Conservation (phyloP, 2,329 filamentous ascomycete species). For the Chrysoporthe puriensis region DNA sequence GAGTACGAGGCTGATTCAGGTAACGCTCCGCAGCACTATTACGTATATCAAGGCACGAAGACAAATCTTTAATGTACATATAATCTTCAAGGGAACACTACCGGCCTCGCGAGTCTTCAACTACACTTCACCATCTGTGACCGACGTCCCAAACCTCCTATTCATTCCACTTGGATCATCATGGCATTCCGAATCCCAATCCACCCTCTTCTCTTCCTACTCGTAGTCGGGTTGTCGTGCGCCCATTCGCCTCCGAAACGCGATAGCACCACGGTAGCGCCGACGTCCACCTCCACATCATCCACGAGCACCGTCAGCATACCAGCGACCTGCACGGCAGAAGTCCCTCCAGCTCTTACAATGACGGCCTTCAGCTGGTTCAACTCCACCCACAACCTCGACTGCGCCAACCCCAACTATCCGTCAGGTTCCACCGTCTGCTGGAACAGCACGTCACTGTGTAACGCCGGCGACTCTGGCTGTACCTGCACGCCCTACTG, state of each 20-base stretch:
- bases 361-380: conserved; percentile 22
- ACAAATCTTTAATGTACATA: background rate
- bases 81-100: background rate
- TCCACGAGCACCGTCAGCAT: conserved; percentile 10
- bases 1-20: background rate
- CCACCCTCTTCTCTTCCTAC: background rate
- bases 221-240: background rate
- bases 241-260: background rate
- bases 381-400: conserved; percentile 25
- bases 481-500: conserved; percentile 17
- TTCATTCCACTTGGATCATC: background rate
- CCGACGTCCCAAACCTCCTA: background rate
- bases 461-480: background rate
- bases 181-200: background rate
- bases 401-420: conserved; percentile 20
- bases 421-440: conserved; percentile 17
- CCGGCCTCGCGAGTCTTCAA: background rate
- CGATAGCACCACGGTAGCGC: background rate
- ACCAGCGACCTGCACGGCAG: background rate
- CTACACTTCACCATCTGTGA: background rate
- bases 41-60: background rate
- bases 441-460: conserved; percentile 19
- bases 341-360: conserved; percentile 6
- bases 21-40: background rate
- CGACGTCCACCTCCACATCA: background rate